These are phyloP conservation scores for Limtongozyma cylindracea DNA, from an alignment of 805 yeast species.

Conservation along the genomic window DNA sequence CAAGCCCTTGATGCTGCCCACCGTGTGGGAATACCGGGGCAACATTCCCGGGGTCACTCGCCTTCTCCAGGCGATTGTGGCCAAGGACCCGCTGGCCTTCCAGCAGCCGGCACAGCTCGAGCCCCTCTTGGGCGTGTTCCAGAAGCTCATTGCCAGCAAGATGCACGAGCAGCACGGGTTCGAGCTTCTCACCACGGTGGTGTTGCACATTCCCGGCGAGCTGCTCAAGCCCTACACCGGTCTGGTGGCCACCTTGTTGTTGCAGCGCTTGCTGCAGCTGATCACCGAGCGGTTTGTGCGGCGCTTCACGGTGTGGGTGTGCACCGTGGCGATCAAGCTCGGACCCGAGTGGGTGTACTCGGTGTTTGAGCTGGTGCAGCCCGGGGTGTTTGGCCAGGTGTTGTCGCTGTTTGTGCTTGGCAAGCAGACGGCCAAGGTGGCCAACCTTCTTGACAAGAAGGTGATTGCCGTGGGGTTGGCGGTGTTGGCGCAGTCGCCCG, in stretches of 20 bases:
- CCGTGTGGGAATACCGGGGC: slow-evolving; percentile 82
- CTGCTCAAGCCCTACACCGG: slow-evolving; percentile 26
- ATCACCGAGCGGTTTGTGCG: slow-evolving; percentile 65
- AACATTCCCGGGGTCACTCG: slow-evolving; percentile 86
- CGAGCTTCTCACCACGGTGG: slow-evolving; percentile 52
- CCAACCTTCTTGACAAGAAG: slow-evolving; percentile 29
- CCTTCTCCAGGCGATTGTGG: slow-evolving; percentile 40
- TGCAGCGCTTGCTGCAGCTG: slow-evolving; percentile 59
- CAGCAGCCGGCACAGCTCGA: slow-evolving; percentile 17
- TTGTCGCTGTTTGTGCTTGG: slow-evolving; percentile 19
- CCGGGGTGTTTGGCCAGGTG: slow-evolving; percentile 25
- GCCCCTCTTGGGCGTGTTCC: slow-evolving; percentile 90
- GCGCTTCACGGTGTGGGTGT: slow-evolving; percentile 28
- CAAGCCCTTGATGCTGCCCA: slow-evolving; percentile 70
- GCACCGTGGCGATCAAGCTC: slow-evolving; percentile 12
- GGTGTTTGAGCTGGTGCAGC: slow-evolving; percentile 51
- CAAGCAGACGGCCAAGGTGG: slow-evolving; percentile 22
- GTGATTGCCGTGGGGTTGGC: slow-evolving; percentile 23
- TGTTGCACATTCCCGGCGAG: slow-evolving; percentile 25
- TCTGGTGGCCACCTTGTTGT: slow-evolving; percentile 49
- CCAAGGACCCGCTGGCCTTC: slow-evolving; percentile 17
- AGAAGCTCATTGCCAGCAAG: slow-evolving; percentile 70
- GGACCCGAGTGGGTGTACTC: slow-evolving; percentile 9
- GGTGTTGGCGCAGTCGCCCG: slow-evolving; percentile 10
- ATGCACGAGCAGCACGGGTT: slow-evolving; percentile 64